Conservation (phyloP, 371 early-diverging fungal genomes). For the Nematocida sp. region DNA sequence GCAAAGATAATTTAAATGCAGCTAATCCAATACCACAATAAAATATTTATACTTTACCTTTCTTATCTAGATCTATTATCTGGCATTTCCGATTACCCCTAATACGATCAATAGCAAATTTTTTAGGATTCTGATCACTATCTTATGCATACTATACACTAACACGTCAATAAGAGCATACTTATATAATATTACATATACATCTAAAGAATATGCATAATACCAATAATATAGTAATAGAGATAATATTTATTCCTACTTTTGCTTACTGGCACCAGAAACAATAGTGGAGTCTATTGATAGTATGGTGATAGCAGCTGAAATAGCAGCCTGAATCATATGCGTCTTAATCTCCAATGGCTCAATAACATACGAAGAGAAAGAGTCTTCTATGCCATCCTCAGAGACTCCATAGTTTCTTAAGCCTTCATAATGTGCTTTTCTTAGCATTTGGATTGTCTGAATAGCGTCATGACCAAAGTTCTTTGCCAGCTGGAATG, state of each 20-base stretch:
- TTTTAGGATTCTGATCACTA: no score
- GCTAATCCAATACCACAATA: not conserved
- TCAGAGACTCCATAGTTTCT: slow-evolving; percentile 65
- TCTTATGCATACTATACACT: no score
- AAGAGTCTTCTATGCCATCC: slow-evolving; percentile 77
- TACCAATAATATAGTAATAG: no score
- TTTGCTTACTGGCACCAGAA: no score
- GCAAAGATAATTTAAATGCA: not conserved
- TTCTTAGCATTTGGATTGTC: slow-evolving; percentile 86
- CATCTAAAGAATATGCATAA: no score
- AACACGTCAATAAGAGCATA: no score
- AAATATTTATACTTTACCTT: not conserved
- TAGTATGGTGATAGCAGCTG: slow-evolving; percentile 69
- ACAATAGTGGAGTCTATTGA: slow-evolving; percentile 63
- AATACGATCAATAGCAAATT: no score
- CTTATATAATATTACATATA: no score
- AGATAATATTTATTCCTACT: no score
- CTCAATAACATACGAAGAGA: slow-evolving; percentile 75
- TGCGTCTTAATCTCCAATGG: slow-evolving; percentile 94
- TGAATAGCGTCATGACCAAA: slow-evolving; percentile 98
- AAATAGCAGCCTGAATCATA: slow-evolving; percentile 82
- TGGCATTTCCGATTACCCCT: no score
- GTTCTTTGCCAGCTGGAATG: slow-evolving; percentile 92
- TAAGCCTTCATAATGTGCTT: slow-evolving; percentile 77
- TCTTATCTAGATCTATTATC: no score